Base-by-base conservation (phyloP, 2,329 filamentous ascomycete genomes). In the Rhynchosporium secalis region DNA sequence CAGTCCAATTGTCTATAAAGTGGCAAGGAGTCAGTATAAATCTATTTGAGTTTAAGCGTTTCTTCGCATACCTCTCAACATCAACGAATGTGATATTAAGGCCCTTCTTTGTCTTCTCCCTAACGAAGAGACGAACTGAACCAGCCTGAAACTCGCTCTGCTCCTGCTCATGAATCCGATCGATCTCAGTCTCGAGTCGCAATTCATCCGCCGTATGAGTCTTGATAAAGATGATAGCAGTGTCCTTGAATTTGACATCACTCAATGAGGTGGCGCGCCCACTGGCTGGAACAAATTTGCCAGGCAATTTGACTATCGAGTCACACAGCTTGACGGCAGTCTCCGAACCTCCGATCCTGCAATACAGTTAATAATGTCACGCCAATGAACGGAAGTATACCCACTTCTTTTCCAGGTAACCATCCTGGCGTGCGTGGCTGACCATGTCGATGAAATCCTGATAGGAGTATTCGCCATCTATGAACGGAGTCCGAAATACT, bases 131-230 rank as follows among this genome's bases (percentile, higher is more conserved):
- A 31, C 65, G 63, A 15, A 62, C 66, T 10, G 65, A 52, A 8
- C 71, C 72, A 55, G 67, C 56, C 38, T 72, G 72, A 55, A 70
- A 72, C 29, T 52, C 60, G 26, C 63, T 58, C 3, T 55, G 60
- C 38, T 48, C 63, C 15, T 64, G 33, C 29, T 65, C 58, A 43
- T 63, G 49, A 9, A 59, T 57, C 15, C 43, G 48, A 48, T 74
- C 72, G 20, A 74, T 62, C 6, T 71, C 70, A 47, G 67, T 70
- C 55, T 74, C 71, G 3, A 73, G 56, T n/a, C 70, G 62, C 33
- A 71, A 58, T 8, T 47, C 41, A 5, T 70, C 49, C 2, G 63
- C 65, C 45, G 62, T 64, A 9, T 48, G 28, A 2, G 62, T 69
- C n/a, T 54, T 60, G 20, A 73, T 62, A 47, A 67, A 65, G 28